Base-by-base conservation (phyloP, 768 basidiomycete species). In the Sarcomyxa edulis region DNA sequence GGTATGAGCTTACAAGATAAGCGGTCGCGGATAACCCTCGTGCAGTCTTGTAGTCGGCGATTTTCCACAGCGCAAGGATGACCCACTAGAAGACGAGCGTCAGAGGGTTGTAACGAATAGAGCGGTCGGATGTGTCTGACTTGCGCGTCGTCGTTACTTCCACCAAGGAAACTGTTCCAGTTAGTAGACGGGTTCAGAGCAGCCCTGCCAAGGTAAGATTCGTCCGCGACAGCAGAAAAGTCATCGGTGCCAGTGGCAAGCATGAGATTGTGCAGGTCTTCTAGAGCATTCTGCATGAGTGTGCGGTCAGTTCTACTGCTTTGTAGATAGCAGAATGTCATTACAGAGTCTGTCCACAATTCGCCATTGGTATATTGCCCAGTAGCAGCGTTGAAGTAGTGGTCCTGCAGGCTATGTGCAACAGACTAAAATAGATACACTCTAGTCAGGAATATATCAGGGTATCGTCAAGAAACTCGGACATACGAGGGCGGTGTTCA, bases 261-360 rank as follows among this genome's bases (percentile, higher is more conserved):
- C 76, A 78, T 78, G 36, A 78, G 54, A 52, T 75, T 77, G 46
- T 78, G 72, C 10, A 78, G 51, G 45, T 77, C 74, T 48, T 78
- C 76, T 21, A 76, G 46, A 5, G 74, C 64, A 45, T 78, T 78
- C 76, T 78, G 32, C 8, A 32, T 18, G 31, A n/a, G n/a, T n/a
- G n/a, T n/a, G n/a, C n/a, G n/a, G n/a, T n/a, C n/a, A n/a, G n/a
- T n/a, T n/a, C n/a, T n/a, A n/a, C n/a, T n/a, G n/a, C n/a, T n/a
- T n/a, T n/a, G n/a, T n/a, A n/a, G n/a, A n/a, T n/a, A n/a, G n/a
- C n/a, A n/a, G n/a, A n/a, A n/a, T n/a, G n/a, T n/a, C n/a, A n/a
- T n/a, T 42, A 76, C 74, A 4, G 72, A 68, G 47, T 77, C 72
- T 1, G 75, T 77, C 76, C 74, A 77, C 12, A 75, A 58, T 7